phyloP scores from a whole-genome alignment of 2,329 filamentous ascomycete genomes.

The Byssothecium circinans region DNA sequence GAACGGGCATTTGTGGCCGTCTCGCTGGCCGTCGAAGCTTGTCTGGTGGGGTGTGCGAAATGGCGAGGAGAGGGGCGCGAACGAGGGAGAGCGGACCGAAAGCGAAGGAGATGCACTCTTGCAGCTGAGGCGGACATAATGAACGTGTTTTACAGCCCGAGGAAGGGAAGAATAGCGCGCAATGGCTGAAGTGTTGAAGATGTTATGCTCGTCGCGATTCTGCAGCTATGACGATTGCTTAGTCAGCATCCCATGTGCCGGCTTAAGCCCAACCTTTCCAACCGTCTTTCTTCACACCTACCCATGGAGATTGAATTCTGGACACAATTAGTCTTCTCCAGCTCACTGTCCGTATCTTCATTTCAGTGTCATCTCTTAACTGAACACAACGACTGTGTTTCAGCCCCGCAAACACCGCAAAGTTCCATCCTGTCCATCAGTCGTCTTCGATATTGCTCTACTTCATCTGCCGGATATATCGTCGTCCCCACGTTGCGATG shows the following conservation, averaged over 20 bases:
- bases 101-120: conserved; percentile 30
- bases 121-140: conserved; percentile 29
- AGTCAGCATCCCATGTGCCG: not conserved
- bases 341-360: no score
- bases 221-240: conserved; percentile 1
- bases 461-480: conserved; percentile 2
- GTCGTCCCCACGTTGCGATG: conserved; percentile 5
- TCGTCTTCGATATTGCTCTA: not conserved
- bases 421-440: not conserved
- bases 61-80: conserved; percentile 17
- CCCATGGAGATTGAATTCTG: no score
- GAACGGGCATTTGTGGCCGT: conserved; percentile 42
- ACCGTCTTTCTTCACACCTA: not conserved
- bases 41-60: conserved; percentile 18
- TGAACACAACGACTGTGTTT: no score
- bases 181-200: conserved; percentile 16
- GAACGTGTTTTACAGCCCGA: conserved; percentile 22
- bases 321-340: no score
- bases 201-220: not conserved
- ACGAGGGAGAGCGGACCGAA: conserved; percentile 26
- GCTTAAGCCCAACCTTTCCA: not conserved
- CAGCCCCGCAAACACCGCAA: not conserved
- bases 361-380: no score
- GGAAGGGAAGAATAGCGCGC: conserved; percentile 20
- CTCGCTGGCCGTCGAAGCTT: conserved; percentile 26